Base-by-base conservation (phyloP, 2,329 filamentous ascomycete species). In the Claviceps pusilla region DNA sequence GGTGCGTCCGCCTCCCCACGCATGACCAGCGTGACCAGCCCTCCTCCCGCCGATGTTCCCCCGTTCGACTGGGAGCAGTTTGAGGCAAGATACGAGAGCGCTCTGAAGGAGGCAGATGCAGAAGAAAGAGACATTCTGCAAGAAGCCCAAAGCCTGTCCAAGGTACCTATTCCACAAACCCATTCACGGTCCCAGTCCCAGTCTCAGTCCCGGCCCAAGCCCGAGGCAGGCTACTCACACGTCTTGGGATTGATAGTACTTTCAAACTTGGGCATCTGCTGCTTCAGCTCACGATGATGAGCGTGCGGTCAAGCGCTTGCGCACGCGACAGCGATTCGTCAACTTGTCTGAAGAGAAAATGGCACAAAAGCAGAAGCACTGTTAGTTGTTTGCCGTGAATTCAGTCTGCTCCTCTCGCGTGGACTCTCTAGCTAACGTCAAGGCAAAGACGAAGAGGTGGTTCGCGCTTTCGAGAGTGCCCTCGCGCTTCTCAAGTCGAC, bases 11-110 rank as follows among this genome's bases (percentile, higher is more conserved):
- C n/a, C 24, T 39, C 50, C 7, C 31, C 19, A 10, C 41, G 12
- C 33, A 35, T 16, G n/a, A 33, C 24, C n/a, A 71, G 9, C 33
- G 45, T 10, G n/a, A 43, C 24, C n/a, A 71, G 71, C 61, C 77
- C 55, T 35, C 55, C 78, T 1, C 75, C 77, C 0, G 75, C 75
- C 19, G 68, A 71, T 52, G 69, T 87, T 57, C 68, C 71, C 53
- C 70, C 63, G 0, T 89, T 87, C 62, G 80, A 90, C 68, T 95
- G 89, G 89, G 73, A 83, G 3, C 77, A 84, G n/a, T 83, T 95
- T 37, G 77, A 89, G 66, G 64, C 72, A 1, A 79, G 80, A 46
- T 95, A 89, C 61, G 75, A 83, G 56, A 71, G 77, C 52, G 81
- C 80, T 19, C 78, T 95, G 61, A 69, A 73, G 14, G 74, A 82